Conservation (phyloP, 306 rosid genomes). For the Cucumis melo region DNA sequence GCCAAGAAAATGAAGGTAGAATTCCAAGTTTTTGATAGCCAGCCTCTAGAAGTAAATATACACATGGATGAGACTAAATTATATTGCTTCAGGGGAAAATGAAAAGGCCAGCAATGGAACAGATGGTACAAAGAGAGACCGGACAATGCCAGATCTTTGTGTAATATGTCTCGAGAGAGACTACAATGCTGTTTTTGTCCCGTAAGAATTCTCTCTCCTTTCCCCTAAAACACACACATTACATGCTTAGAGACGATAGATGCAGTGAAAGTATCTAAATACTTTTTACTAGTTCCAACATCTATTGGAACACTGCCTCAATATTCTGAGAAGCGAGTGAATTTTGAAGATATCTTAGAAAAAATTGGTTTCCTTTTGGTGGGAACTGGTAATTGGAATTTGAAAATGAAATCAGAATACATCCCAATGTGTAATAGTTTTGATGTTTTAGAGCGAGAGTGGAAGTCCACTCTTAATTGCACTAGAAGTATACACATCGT, state of each 20-base stretch:
- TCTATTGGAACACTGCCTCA: background rate
- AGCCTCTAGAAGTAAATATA: slow-evolving; percentile 3
- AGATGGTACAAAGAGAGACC: slow-evolving; percentile 55
- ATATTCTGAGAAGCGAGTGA: background rate
- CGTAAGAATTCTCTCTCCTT: slow-evolving; percentile 44
- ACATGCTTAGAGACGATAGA: background rate
- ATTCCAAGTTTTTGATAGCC: background rate
- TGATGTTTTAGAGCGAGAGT: background rate
- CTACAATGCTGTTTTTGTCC: slow-evolving; percentile 90
- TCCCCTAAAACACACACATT: background rate
- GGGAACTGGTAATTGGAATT: background rate
- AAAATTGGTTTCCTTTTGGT: background rate
- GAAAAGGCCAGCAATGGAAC: slow-evolving; percentile 34
- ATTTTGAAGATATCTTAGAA: background rate
- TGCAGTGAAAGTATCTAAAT: background rate
- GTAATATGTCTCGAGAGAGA: slow-evolving; percentile 95
- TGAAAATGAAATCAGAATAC: background rate
- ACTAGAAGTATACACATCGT: background rate
- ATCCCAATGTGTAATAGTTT: background rate
- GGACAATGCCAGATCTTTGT: slow-evolving; percentile 72
- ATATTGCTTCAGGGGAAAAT: slow-evolving; percentile 27
- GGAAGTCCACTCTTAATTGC: background rate
- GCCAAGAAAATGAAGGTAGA: slow-evolving; percentile 62
- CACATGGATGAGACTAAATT: background rate
- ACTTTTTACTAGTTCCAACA: background rate